A percentile compares a stretch with the other conserved stretches of the same genome.
Evolutionary conservation across 345 rosid species (phyloP).

Genomic region (Reutealis trisperma): DNA sequence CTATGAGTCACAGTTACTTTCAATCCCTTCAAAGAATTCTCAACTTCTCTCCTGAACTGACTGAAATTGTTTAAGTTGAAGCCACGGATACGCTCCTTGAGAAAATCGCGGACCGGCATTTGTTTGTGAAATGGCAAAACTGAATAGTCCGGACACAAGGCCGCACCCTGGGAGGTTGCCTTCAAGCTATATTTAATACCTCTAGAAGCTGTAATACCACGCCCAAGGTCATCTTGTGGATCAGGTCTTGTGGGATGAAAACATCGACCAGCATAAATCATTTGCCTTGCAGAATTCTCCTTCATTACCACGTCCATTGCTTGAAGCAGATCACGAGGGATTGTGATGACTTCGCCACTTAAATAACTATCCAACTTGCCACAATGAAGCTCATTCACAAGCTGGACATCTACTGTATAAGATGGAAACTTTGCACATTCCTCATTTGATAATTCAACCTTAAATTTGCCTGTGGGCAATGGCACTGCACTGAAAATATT

Average conservation of each 20-base stretch:
- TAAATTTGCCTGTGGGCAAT: slow-evolving; percentile 50
- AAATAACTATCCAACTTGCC: slow-evolving; percentile 58
- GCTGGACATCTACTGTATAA: slow-evolving; percentile 46
- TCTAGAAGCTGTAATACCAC: slow-evolving; percentile 59
- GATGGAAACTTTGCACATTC: slow-evolving; percentile 40
- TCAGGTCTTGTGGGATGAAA: slow-evolving; percentile 44
- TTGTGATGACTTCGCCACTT: slow-evolving; percentile 19
- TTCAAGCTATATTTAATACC: slow-evolving; percentile 76
- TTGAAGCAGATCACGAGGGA: slow-evolving; percentile 78
- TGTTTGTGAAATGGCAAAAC: slow-evolving; percentile 65
- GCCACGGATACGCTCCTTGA: slow-evolving; percentile 39
- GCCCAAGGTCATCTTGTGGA: slow-evolving; percentile 46
- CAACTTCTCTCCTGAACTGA: slow-evolving; percentile 33
- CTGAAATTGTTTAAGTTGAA: slow-evolving; percentile 33
- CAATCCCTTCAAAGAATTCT: slow-evolving; percentile 43
- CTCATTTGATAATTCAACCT: slow-evolving; percentile 40
- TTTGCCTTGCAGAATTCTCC: slow-evolving; percentile 64
- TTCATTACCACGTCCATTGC: slow-evolving; percentile 90
- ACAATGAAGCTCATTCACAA: slow-evolving; percentile 63
- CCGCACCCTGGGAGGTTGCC: slow-evolving; percentile 64
- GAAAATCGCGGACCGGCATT: slow-evolving; percentile 58
- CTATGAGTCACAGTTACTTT: slow-evolving; percentile 73
- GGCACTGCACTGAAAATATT: slow-evolving; percentile 65
- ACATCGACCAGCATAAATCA: slow-evolving; percentile 61
- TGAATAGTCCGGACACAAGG: slow-evolving; percentile 71